A percentile compares a stretch with the other conserved stretches of the same genome.
Evolutionary conservation across 2,329 filamentous ascomycete species (phyloP).

Genomic region (Fusarium beomiforme): DNA sequence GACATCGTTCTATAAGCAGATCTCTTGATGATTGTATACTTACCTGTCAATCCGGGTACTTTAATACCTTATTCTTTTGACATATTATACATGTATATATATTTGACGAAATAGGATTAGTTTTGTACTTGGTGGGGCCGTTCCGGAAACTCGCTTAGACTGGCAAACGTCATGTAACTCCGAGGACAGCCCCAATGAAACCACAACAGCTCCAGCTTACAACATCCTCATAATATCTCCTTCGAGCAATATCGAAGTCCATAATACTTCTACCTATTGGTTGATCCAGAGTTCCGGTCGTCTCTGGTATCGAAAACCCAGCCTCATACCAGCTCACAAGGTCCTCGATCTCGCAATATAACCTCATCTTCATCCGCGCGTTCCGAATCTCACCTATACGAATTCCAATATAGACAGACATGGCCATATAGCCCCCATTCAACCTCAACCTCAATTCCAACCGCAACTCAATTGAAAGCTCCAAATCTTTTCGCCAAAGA

Average conservation of each 20-base stretch:
- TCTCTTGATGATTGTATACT: not conserved
- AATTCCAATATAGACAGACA: constrained; percentile 23
- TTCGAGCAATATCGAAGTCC: not conserved
- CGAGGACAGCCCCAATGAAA: constrained; percentile 4
- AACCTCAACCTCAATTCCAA: not conserved
- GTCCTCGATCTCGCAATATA: constrained; percentile 8
- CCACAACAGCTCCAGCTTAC: constrained; percentile 14
- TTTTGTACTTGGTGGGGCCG: constrained; percentile 15
- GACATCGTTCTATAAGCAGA: constrained; percentile 33
- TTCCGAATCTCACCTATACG: constrained; percentile 27
- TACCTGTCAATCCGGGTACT: not conserved
- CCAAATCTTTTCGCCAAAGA: constrained; percentile 41
- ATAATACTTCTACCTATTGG: not conserved
- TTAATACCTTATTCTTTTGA: not conserved
- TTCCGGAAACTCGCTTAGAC: constrained; percentile 23
- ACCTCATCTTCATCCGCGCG: constrained; percentile 26
- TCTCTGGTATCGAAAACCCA: not conserved
- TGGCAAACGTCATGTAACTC: constrained; percentile 35
- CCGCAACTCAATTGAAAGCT: not conserved
- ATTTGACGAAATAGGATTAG: constrained; percentile 1
- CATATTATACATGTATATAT: not conserved
- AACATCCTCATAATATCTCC: not conserved
- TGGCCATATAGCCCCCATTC: constrained; percentile 23
- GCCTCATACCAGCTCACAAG: not conserved
- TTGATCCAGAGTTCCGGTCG: not conserved